A percentile compares a stretch with the other conserved stretches of the same genome.
These are phyloP conservation scores for Dorcoceras hygrometricum DNA, from an alignment of 257 asterid genomes.

Conservation along the genomic window DNA sequence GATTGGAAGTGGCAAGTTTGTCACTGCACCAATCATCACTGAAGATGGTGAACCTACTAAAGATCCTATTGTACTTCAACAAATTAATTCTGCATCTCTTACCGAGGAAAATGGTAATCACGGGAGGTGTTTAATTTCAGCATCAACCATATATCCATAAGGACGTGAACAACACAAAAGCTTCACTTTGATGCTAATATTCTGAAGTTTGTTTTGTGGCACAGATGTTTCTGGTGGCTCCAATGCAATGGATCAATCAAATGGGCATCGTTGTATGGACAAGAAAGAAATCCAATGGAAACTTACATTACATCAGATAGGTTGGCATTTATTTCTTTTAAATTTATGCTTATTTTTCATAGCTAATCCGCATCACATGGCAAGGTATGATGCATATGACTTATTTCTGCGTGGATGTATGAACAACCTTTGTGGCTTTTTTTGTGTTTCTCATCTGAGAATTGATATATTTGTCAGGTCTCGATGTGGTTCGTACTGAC, in stretches of 20 bases:
- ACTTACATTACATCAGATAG: constrained; percentile 91
- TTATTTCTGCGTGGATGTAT: background rate
- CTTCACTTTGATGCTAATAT: background rate
- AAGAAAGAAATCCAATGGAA: constrained; percentile 89
- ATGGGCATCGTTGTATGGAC: constrained; percentile 39
- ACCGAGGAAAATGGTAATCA: constrained; percentile 29
- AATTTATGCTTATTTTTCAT: background rate
- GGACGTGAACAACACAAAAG: background rate
- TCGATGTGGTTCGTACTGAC: constrained; percentile 91
- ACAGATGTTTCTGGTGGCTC: constrained; percentile 30
- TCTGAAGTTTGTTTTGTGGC: background rate
- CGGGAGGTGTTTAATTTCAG: constrained; percentile 3
- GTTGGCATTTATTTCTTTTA: constrained; percentile 37
- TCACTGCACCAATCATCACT: constrained; percentile 87
- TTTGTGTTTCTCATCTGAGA: constrained; percentile 20
- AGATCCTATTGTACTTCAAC: constrained; percentile 87
- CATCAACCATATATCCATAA: background rate
- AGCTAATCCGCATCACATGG: background rate
- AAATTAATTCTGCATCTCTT: constrained; percentile 37
- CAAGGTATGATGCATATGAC: background rate
- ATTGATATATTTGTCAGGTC: constrained; percentile 47
- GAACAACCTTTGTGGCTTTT: constrained; percentile 11
- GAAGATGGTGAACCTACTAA: constrained; percentile 79
- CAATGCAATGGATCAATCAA: constrained; percentile 28
- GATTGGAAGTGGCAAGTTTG: constrained; percentile 81